A percentile compares a stretch with the other conserved stretches of the same genome.
Conservation (phyloP, 2,329 filamentous ascomycete species). For the Chaetomiaceae sp. region DNA sequence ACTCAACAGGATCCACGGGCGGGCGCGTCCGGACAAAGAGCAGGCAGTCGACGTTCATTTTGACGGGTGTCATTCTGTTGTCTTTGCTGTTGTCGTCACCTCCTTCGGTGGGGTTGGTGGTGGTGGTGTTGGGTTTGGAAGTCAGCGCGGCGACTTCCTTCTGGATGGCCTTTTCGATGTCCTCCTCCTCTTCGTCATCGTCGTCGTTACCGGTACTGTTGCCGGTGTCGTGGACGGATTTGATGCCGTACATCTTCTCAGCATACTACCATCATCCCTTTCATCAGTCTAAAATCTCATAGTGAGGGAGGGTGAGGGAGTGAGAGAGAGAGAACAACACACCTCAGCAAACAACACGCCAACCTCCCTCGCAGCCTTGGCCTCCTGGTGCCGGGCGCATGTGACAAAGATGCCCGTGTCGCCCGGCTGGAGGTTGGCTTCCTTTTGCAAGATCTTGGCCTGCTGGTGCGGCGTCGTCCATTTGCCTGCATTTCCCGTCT, state of each 20-base stretch:
- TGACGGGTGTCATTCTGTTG: slow-evolving; percentile 47
- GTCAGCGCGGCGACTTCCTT: slow-evolving; percentile 66
- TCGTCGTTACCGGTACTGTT: slow-evolving; percentile 17
- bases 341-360: slow-evolving; percentile 63
- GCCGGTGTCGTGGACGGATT: slow-evolving; percentile 30
- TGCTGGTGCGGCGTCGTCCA: slow-evolving; percentile 60
- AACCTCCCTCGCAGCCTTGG: slow-evolving; percentile 64
- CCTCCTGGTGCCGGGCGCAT: slow-evolving; percentile 67
- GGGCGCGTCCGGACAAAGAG: slow-evolving; percentile 56
- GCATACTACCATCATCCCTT: slow-evolving; percentile 51
- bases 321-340: slow-evolving; percentile 23
- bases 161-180: slow-evolving; percentile 69
- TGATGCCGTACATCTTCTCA: slow-evolving; percentile 55
- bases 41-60: slow-evolving; percentile 56
- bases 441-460: slow-evolving; percentile 42
- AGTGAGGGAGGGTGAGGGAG: too few species aligned
- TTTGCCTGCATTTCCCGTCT: slow-evolving; percentile 52
- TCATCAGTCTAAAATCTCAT: too few species aligned
- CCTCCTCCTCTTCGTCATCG: slow-evolving; percentile 46
- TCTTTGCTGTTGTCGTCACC: slow-evolving; percentile 35
- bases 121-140: slow-evolving; percentile 32
- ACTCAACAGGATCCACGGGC: slow-evolving; percentile 52
- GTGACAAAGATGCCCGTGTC: slow-evolving; percentile 76
- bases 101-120: slow-evolving; percentile 34
- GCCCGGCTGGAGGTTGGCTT: slow-evolving; percentile 56